Evolutionary conservation across 176 grass and related monocot genomes (phyloP).

Genomic region (Neostapfia colusana): DNA sequence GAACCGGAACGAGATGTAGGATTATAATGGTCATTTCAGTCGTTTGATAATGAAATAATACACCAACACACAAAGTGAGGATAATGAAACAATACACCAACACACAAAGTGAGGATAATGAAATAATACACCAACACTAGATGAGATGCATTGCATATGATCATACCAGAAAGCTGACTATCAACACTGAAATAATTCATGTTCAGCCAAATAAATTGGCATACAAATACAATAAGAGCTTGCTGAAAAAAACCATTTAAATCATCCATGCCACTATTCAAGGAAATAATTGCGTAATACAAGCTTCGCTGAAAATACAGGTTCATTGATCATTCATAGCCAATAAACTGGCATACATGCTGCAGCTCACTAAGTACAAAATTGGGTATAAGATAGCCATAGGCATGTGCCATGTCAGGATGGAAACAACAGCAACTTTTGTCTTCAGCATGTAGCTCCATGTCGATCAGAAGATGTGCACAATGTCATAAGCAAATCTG

Average conservation of each 20-base stretch:
- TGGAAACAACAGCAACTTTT: not conserved
- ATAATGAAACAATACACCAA: not conserved
- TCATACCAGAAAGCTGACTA: not conserved
- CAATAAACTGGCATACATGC: not conserved
- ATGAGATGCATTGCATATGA: not conserved
- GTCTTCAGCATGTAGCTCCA: not conserved
- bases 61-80: not conserved
- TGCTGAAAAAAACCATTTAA: not conserved
- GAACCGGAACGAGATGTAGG: not conserved
- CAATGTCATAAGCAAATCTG: conserved; percentile 91
- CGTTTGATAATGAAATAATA: not conserved
- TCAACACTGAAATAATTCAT: not conserved
- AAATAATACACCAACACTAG: not conserved
- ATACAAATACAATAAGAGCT: not conserved
- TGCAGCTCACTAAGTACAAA: conserved; percentile 13
- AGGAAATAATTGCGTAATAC: not conserved
- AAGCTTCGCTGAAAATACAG: conserved; percentile 1
- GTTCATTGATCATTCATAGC: not conserved
- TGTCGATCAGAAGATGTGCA: conserved; percentile 77
- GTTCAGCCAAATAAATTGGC: not conserved
- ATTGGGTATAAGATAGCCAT: not conserved
- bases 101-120: not conserved
- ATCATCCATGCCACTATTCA: not conserved
- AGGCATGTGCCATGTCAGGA: not conserved
- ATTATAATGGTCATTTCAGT: not conserved